Evolutionary conservation across 495 filamentous ascomycete species (phyloP), one percentile per base, ranked within the genome.

Genomic region (Talaromyces stipitatus): DNA sequence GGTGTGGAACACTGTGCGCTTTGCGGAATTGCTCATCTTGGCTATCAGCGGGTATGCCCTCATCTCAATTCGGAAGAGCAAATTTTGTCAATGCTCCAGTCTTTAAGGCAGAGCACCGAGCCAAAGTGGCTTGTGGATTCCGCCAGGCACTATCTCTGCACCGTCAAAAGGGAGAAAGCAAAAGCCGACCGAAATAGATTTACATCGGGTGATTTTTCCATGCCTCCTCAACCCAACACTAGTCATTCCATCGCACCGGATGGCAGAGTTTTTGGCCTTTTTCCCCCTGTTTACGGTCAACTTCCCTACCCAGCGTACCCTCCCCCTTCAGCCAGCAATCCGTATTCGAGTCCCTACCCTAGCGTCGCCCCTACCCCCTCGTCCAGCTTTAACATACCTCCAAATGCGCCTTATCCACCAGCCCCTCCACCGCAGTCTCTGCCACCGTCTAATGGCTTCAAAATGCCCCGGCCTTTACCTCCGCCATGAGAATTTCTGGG

Each of bases 1-100:
- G 85, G 84, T 0, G 71, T 77, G 9, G 85, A 90, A 62, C 65
- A 73, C 54, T 91, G 87, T 63, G 77, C 75, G 8, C 74, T 89
- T 3, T 91, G 87, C 61, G 85, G 85, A 9, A 69, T 85, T 23
- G 84, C 87, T 3, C 87, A 91, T 60, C 84, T 71, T 57, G 83
- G 84, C 16, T 47, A 64, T 26, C 60, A 62, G 1, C 77, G 83
- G 5, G 71, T 69, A 22, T 91, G 88, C 60, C 80, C 86, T 2
- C 81, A 86, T 59, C 68, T 90, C 18, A 65, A 72, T 20, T 81
- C 76, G 1, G 75, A 81, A 38, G 72, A 68, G 7, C 84, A 88
- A 53, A 71, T 89, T 8, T 62, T 66, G 22, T 62, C 67, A 3
- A 86, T 91, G 84, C 56, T 88, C 7, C 73, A 79, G 16, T 78